Evolutionary conservation across 2,329 filamentous ascomycete genomes (phyloP).

Genomic region (Dothideomycetidae sp.): DNA sequence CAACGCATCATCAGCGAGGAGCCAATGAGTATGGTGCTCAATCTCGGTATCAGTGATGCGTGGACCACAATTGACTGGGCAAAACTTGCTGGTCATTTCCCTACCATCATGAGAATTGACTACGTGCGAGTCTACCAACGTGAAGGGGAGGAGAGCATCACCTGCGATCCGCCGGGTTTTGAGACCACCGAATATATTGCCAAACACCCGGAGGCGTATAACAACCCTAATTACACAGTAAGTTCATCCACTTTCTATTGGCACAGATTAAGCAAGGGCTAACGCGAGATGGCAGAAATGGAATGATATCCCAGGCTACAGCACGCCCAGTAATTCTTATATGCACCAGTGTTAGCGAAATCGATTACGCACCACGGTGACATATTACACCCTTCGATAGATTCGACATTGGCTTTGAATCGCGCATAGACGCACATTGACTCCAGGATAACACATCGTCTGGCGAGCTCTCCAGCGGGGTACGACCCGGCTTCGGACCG

Average conservation of each 20-base stretch:
- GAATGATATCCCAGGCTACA: conserved; percentile 34
- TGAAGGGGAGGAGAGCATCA: conserved; percentile 40
- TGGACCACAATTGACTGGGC: too few species aligned
- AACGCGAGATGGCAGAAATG: conserved; percentile 17
- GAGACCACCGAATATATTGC: conserved; percentile 54
- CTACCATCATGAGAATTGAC: too few species aligned
- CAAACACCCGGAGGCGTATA: conserved; percentile 46
- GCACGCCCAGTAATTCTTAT: conserved; percentile 48
- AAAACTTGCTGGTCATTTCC: too few species aligned
- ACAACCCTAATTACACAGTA: conserved; percentile 54
- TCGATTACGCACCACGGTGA: neutral
- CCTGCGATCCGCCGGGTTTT: conserved; percentile 54
- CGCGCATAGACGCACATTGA: too few species aligned
- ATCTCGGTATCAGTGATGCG: conserved; percentile 37
- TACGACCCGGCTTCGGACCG: too few species aligned
- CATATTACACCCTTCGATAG: neutral
- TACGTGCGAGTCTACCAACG: conserved; percentile 56
- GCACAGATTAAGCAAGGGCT: conserved; percentile 1
- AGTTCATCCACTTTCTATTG: conserved; percentile 15
- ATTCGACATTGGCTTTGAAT: neutral
- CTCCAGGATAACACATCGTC: neutral
- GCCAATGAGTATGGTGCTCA: conserved; percentile 40
- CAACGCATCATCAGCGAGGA: conserved; percentile 37
- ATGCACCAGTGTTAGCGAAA: conserved; percentile 38
- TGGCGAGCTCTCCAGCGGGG: too few species aligned